Conservation (phyloP, 768 basidiomycete genomes). For the Termitomyces sp. region DNA sequence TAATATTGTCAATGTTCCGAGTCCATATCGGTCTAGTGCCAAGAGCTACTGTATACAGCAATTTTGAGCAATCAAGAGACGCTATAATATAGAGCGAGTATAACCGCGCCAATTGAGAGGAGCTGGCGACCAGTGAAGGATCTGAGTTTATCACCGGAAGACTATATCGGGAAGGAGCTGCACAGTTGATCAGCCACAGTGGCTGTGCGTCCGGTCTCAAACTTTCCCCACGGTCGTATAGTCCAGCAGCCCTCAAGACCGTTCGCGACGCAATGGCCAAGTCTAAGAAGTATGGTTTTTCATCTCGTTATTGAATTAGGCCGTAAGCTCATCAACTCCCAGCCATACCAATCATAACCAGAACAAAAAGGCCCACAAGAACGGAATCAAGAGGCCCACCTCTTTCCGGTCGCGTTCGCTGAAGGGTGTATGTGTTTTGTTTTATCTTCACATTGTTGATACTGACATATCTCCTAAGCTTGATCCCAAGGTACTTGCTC, state of each 20-base stretch:
- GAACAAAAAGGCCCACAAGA: conserved; percentile 94
- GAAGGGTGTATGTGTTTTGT: conserved; percentile 75
- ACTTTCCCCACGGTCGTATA: conserved; percentile 12
- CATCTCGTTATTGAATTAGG: not conserved
- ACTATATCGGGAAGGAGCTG: conserved; percentile 21
- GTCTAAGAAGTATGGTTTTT: conserved; percentile 82
- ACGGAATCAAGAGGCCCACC: conserved; percentile 89
- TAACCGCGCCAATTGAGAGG: no score
- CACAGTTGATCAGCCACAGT: conserved; percentile 41
- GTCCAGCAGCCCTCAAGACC: conserved; percentile 23
- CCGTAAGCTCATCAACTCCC: conserved; percentile 1
- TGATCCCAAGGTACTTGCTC: conserved; percentile 61
- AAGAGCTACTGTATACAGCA: not conserved
- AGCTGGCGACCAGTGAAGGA: no score
- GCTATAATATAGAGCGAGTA: no score
- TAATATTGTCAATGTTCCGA: conserved; percentile 5
- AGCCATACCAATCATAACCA: conserved; percentile 97
- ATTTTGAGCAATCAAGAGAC: no score
- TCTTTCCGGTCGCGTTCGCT: conserved; percentile 70
- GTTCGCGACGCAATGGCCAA: conserved; percentile 73
- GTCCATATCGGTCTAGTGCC: conserved; percentile 1
- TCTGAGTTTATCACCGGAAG: no score
- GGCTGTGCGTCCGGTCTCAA: conserved; percentile 28
- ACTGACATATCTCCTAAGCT: conserved; percentile 40
- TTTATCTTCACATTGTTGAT: conserved; percentile 1